phyloP scores from a whole-genome alignment of 306 rosid genomes.

The Adenanthera pavonina region DNA sequence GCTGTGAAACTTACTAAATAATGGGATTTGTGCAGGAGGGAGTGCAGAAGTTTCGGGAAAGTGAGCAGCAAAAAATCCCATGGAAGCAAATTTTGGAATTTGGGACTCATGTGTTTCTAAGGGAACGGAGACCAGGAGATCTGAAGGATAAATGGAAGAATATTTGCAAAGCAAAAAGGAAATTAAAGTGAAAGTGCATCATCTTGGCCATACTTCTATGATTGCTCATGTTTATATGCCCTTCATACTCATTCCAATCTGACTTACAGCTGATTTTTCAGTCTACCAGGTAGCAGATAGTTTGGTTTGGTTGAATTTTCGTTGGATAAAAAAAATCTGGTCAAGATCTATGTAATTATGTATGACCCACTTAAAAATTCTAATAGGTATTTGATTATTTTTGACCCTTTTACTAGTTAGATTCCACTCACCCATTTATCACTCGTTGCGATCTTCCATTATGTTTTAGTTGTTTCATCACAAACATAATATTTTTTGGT shows the following conservation, averaged over 20 bases:
- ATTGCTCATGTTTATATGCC: slow-evolving; percentile 9
- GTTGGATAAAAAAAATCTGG: not conserved
- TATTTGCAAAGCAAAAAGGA: slow-evolving; percentile 47
- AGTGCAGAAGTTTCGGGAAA: slow-evolving; percentile 45
- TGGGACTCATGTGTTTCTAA: slow-evolving; percentile 58
- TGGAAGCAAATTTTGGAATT: slow-evolving; percentile 66
- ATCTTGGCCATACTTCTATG: not conserved
- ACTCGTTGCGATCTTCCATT: not conserved
- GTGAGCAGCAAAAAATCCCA: slow-evolving; percentile 41
- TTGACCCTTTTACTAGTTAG: not conserved
- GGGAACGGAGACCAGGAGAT: slow-evolving; percentile 51
- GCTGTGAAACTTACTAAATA: slow-evolving; percentile 6
- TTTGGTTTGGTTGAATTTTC: not conserved
- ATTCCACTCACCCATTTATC: not conserved
- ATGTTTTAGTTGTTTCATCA: not conserved
- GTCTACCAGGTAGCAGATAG: too few relatives aligned
- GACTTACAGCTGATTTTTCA: not conserved
- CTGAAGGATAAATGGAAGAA: slow-evolving; percentile 72
- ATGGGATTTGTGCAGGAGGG: slow-evolving; percentile 60
- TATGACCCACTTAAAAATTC: not conserved
- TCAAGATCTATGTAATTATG: not conserved
- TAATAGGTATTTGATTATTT: not conserved
- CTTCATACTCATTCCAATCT: not conserved
- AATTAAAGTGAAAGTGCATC: slow-evolving; percentile 20
- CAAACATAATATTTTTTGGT: too few relatives aligned